Evolutionary conservation across 2,329 filamentous ascomycete genomes (phyloP).

Genomic region (Fusarium scirpi): DNA sequence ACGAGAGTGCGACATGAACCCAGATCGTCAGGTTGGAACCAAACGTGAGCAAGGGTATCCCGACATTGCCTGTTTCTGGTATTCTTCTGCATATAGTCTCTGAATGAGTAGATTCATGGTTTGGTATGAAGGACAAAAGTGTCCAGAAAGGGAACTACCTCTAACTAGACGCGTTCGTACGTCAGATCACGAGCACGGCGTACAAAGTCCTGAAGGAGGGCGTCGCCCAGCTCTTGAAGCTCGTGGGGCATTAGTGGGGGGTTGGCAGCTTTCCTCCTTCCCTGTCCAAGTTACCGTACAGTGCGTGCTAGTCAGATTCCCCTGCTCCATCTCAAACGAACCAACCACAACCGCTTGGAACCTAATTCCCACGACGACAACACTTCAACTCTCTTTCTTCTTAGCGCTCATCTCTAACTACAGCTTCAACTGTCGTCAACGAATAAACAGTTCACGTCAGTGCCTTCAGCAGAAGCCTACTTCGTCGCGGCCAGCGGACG

Average conservation of each 20-base stretch:
- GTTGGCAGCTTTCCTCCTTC: constrained; percentile 30
- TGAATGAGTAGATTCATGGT: neutral
- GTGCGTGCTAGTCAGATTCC: constrained; percentile 26
- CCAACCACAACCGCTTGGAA: constrained; percentile 35
- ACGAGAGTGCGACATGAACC: neutral
- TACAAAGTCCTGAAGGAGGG: constrained; percentile 27
- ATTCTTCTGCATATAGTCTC: neutral
- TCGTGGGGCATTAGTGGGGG: constrained; percentile 39
- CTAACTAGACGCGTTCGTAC: constrained; percentile 19
- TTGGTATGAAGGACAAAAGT: constrained; percentile 9
- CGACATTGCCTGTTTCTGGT: neutral
- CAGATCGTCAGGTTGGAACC: neutral
- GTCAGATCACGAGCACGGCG: constrained; percentile 38
- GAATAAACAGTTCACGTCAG: neutral
- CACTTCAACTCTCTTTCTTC: constrained; percentile 4
- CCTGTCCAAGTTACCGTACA: constrained; percentile 29
- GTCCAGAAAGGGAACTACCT: neutral
- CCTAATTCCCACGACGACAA: constrained; percentile 34
- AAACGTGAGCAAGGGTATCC: neutral
- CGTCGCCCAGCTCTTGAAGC: constrained; percentile 13
- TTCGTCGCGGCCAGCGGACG: constrained; percentile 33
- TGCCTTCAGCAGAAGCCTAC: neutral
- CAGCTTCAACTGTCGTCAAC: neutral
- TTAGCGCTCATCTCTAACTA: constrained; percentile 1
- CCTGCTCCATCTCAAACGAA: constrained; percentile 39